Conservation (phyloP, 495 filamentous ascomycete species). For the Aspergillus asperescens region DNA sequence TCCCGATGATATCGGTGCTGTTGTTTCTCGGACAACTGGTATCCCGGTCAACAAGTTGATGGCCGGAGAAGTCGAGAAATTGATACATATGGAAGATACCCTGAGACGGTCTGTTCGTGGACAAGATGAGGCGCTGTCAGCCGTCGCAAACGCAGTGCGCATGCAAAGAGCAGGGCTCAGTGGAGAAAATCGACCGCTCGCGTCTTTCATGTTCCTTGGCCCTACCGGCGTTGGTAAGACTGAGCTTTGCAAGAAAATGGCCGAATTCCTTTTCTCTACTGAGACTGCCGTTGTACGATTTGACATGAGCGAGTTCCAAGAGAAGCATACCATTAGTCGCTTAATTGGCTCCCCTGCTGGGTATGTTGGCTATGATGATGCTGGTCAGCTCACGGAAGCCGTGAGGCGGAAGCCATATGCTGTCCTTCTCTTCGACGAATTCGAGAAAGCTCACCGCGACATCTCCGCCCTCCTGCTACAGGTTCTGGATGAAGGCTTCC, state of each 20-base stretch:
- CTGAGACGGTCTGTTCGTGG: conserved; percentile 80
- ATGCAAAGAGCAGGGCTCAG: conserved; percentile 91
- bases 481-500: conserved; percentile 92
- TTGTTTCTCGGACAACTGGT: conserved; percentile 85
- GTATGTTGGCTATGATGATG: conserved; percentile 95
- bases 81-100: conserved; percentile 91
- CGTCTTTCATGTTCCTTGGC: conserved; percentile 95
- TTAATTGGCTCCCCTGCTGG: conserved; percentile 90
- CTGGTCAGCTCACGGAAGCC: conserved; percentile 92
- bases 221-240: conserved; percentile 97
- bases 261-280: conserved; percentile 85
- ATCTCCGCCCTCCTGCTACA: conserved; percentile 92
- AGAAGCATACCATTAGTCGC: conserved; percentile 91
- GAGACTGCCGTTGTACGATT: conserved; percentile 86
- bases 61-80: conserved; percentile 83
- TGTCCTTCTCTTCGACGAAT: conserved; percentile 92
- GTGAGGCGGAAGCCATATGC: conserved; percentile 94
- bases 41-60: conserved; percentile 90
- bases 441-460: conserved; percentile 94
- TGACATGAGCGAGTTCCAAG: conserved; percentile 97
- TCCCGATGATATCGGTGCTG: conserved; percentile 85
- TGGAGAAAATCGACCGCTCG: conserved; percentile 84
- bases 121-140: conserved; percentile 87
- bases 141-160: conserved; percentile 87
- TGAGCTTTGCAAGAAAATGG: conserved; percentile 94